Conservation (phyloP, 306 rosid genomes). For the Malus domestica region ASM211411v1 NC_041798.1:24518501-24519000, state of each 20-base stretch:
- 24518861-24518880: slow-evolving; percentile 68
- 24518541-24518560: slow-evolving; percentile 96
- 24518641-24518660: slow-evolving; percentile 92
- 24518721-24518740: slow-evolving; percentile 82
- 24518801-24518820: slow-evolving; percentile 65
- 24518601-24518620: slow-evolving; percentile 82
- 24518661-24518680: slow-evolving; percentile 91
- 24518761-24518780: slow-evolving; percentile 95
- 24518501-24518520: slow-evolving; percentile 95
- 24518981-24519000: slow-evolving; percentile 95
- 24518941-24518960: slow-evolving; percentile 82
- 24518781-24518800: slow-evolving; percentile 67
- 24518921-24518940: slow-evolving; percentile 83
- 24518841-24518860: slow-evolving; percentile 86
- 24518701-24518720: slow-evolving; percentile 98
- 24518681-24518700: slow-evolving; percentile 95
- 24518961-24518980: slow-evolving; percentile 81
- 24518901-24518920: slow-evolving; percentile 64
- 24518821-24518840: slow-evolving; percentile 41
- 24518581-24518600: slow-evolving; percentile 98
- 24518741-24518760: slow-evolving; percentile 95
- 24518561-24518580: slow-evolving; percentile 92
- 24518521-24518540: slow-evolving; percentile 97
- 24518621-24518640: slow-evolving; percentile 77
- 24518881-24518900: slow-evolving; percentile 58